phyloP scores from a whole-genome alignment of 805 yeast genomes.

The Hanseniaspora valbyensis region DNA sequence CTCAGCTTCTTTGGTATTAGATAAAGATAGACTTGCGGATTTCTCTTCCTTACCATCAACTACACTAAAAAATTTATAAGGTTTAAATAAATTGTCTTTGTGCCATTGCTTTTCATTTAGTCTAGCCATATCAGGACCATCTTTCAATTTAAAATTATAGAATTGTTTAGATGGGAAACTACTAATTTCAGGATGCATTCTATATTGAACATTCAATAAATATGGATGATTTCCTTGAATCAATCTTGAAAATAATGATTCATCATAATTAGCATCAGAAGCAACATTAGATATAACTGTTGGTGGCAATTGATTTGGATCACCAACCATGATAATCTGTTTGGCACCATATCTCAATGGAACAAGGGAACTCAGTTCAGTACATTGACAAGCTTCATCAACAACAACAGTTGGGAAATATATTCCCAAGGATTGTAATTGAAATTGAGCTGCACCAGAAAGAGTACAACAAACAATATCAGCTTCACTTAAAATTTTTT shows the following conservation, averaged over 20 bases:
- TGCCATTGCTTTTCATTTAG: constrained; percentile 72
- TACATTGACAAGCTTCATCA: constrained; percentile 89
- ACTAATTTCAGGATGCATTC: constrained; percentile 94
- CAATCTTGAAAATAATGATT: constrained; percentile 78
- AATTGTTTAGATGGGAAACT: constrained; percentile 76
- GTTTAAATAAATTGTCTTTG: constrained; percentile 40
- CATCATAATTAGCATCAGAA: constrained; percentile 74
- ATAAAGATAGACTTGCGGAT: constrained; percentile 54
- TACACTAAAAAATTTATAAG: constrained; percentile 70
- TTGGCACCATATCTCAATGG: constrained; percentile 84
- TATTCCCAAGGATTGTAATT: constrained; percentile 48
- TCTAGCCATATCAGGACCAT: constrained; percentile 63
- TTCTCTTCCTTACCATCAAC: constrained; percentile 54
- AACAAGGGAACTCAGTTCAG: constrained; percentile 83
- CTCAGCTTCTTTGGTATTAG: constrained; percentile 58
- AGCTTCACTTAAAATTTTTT: constrained; percentile 10
- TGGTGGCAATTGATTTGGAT: constrained; percentile 92
- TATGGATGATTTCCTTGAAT: constrained; percentile 72
- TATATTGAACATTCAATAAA: constrained; percentile 80
- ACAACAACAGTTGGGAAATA: constrained; percentile 69
- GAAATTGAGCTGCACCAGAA: constrained; percentile 76
- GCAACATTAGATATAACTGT: constrained; percentile 72
- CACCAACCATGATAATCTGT: constrained; percentile 85
- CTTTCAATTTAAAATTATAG: constrained; percentile 58
- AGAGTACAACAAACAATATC: constrained; percentile 55